phyloP scores from a whole-genome alignment of 1,284 basidiomycete species.

The Pyrrhoderma noxium region DNA sequence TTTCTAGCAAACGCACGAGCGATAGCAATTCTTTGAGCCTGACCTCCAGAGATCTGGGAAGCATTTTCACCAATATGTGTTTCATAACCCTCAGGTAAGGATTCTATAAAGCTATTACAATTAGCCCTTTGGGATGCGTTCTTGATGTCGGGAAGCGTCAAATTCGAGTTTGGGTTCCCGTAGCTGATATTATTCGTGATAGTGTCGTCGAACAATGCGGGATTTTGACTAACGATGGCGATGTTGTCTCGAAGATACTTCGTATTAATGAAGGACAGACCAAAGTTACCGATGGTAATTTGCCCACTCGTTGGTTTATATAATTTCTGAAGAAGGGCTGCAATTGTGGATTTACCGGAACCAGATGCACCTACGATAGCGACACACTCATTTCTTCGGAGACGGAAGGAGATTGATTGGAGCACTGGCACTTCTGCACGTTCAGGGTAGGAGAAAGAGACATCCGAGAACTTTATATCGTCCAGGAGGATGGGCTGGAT shows the following conservation, averaged over 20 bases:
- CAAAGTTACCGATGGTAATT: slow-evolving; percentile 50
- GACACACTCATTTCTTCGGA: slow-evolving; percentile 72
- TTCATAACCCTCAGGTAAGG: slow-evolving; percentile 78
- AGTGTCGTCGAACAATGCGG: slow-evolving; percentile 80
- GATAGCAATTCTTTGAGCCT: slow-evolving; percentile 89
- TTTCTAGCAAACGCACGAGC: slow-evolving; percentile 78
- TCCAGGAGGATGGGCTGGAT: slow-evolving; percentile 61
- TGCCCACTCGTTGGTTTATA: slow-evolving; percentile 71
- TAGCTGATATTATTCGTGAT: slow-evolving; percentile 86
- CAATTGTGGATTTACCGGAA: slow-evolving; percentile 84
- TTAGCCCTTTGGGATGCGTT: slow-evolving; percentile 70
- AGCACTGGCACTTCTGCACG: slow-evolving; percentile 71
- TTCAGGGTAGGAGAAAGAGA: slow-evolving; percentile 79
- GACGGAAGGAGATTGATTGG: slow-evolving; percentile 53
- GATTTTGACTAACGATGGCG: slow-evolving; percentile 79
- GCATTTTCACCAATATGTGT: slow-evolving; percentile 88
- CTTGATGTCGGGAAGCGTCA: slow-evolving; percentile 46
- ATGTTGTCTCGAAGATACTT: slow-evolving; percentile 75
- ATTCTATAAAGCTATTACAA: slow-evolving; percentile 81
- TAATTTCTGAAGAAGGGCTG: slow-evolving; percentile 74
- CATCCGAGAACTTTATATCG: slow-evolving; percentile 59
- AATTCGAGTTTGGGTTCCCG: slow-evolving; percentile 46
- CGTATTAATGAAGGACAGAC: slow-evolving; percentile 54
- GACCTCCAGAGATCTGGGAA: slow-evolving; percentile 84
- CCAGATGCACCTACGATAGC: slow-evolving; percentile 87